Percentiles rank a stretch among this genome's conserved stretches.
phyloP scores from a whole-genome alignment of 768 basidiomycete species.

The Trametes meyenii region DNA sequence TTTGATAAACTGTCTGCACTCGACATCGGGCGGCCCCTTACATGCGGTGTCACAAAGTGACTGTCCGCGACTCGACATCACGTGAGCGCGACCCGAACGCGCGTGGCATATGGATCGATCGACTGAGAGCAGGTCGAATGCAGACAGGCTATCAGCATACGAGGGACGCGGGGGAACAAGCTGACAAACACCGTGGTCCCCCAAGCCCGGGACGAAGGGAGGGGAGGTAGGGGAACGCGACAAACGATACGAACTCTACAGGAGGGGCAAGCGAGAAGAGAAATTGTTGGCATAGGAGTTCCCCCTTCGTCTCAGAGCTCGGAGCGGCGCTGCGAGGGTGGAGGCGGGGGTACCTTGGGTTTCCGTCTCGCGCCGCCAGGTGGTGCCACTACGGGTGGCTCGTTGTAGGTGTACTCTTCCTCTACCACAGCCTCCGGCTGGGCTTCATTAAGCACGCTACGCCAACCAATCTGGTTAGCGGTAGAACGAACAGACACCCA shows the following conservation, averaged over 20 bases:
- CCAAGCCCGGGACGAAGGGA: constrained; percentile 89
- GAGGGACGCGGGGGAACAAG: constrained; percentile 74
- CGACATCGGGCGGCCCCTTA: neutral
- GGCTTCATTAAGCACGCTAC: constrained; percentile 65
- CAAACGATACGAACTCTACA: constrained; percentile 67
- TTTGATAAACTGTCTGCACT: constrained; percentile 36
- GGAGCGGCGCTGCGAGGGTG: constrained; percentile 70
- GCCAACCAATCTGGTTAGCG: neutral
- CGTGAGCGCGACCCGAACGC: constrained; percentile 38
- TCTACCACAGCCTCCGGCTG: constrained; percentile 60
- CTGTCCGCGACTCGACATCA: constrained; percentile 37
- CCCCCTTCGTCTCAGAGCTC: constrained; percentile 97
- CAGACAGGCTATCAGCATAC: constrained; percentile 39
- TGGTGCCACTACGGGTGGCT: constrained; percentile 46
- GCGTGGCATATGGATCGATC: constrained; percentile 38
- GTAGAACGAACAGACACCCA: neutral
- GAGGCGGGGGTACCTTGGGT: constrained; percentile 89
- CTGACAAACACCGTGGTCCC: constrained; percentile 73
- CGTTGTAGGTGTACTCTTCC: constrained; percentile 73
- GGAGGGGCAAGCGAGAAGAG: constrained; percentile 37
- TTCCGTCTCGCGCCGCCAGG: constrained; percentile 62
- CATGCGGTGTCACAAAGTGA: constrained; percentile 17
- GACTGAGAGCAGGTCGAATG: constrained; percentile 22
- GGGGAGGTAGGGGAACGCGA: constrained; percentile 53
- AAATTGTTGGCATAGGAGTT: constrained; percentile 43